Evolutionary conservation across 495 filamentous ascomycete species (phyloP).

Genomic region (Parachaetomium inaequale): DNA sequence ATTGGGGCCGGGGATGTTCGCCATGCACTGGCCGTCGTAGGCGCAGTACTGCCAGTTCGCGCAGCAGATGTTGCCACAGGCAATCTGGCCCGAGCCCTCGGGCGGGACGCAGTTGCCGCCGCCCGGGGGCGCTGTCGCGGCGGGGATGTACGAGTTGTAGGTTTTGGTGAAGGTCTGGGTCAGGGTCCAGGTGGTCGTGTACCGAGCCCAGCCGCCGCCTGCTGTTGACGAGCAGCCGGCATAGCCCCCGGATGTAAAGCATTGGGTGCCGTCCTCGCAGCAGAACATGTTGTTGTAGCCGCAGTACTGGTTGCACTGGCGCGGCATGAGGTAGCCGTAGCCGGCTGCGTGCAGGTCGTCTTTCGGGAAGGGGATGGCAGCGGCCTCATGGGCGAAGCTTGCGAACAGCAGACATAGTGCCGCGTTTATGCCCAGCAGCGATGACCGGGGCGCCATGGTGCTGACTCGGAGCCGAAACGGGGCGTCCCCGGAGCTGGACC

Average conservation of each 20-base stretch:
- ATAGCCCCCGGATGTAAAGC: slow-evolving; percentile 57
- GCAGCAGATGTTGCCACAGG: slow-evolving; percentile 75
- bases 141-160: slow-evolving; percentile 48
- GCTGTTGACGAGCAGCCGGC: slow-evolving; percentile 35
- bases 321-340: slow-evolving; percentile 40
- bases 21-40: slow-evolving; percentile 44
- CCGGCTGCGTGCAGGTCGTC: slow-evolving; percentile 36
- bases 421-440: slow-evolving; percentile 19
- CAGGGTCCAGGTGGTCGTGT: slow-evolving; percentile 74
- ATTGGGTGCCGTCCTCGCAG: slow-evolving; percentile 57
- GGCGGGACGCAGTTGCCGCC: slow-evolving; percentile 52
- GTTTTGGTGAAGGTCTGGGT: slow-evolving; percentile 62
- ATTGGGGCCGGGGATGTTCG: slow-evolving; percentile 9
- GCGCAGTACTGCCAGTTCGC: slow-evolving; percentile 66
- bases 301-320: slow-evolving; percentile 62
- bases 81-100: slow-evolving; percentile 53
- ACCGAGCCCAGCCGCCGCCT: slow-evolving; percentile 50
- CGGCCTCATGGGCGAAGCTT: slow-evolving; percentile 30
- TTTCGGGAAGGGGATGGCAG: slow-evolving; percentile 41
- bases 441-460: slow-evolving; percentile 1
- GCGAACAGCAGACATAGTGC: slow-evolving; percentile 30
- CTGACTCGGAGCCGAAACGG: not conserved
- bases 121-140: slow-evolving; percentile 39
- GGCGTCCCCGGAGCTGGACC: not conserved
- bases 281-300: slow-evolving; percentile 65